Evolutionary conservation across 1,139 yeast genomes (phyloP), one percentile per base, ranked within the genome.

Genomic region (Pichia sp.): DNA sequence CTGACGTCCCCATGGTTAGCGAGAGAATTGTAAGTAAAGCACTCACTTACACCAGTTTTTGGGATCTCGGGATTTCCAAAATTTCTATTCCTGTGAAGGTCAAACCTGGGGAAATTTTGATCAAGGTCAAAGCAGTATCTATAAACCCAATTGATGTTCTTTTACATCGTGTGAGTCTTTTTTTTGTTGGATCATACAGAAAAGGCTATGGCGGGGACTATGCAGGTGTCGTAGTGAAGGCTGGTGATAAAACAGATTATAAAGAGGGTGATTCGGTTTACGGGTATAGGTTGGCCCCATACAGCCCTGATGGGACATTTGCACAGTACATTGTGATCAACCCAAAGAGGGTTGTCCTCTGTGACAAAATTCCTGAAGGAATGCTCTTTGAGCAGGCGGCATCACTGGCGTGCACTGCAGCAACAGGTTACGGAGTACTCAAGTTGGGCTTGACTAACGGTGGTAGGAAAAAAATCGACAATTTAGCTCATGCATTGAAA

Each of bases 131-230:
- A 41, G 74, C 80, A 16, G 83, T 82, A 1, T 77, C 85, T 0
- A 69, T 85, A 48, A 87, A 86, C 61, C 95, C 95, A 0, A 74
- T 85, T 44, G 96, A 87, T 65, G 57, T 78, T 50, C 70, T 83
- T 50, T 61, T 83, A 46, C 53, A 59, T 18, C 50, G 54, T 9
- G n/a, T 62, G 1, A 42, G 59, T 42, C 55, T 61, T 9, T 50
- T 52, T 16, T 71, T 69, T 62, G 68, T 67, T 55, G 71, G 64
- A n/a, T 62, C 67, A 0, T 67, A 64, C 1, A 73, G 72, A 39
- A 77, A 79, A 51, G 89, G 88, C 8, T 62, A 83, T 30, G 91
- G 93, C 3, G 72, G 80, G 54, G 96, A 87, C 62, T 87, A 78
- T 61, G 68, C 85, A 12, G 96, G 96, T 37, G 70, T 71, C 1